Percentiles rank a stretch among this genome's conserved stretches.
Evolutionary conservation across 164 flowering plant genomes (phyloP).

Genomic region (Magnolia changhungtana): DNA sequence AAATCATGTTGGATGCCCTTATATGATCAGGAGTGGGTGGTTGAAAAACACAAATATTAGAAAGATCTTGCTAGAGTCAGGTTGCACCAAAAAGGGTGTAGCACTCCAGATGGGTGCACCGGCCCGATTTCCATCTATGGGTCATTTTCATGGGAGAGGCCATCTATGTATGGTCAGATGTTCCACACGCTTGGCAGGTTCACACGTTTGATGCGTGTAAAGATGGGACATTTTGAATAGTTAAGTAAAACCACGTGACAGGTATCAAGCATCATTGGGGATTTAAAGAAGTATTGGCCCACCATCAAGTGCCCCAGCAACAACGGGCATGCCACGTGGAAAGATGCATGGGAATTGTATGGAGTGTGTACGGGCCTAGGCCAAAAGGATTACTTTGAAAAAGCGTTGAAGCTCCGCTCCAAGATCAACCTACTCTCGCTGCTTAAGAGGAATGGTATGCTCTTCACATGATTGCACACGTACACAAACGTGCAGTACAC

Average conservation of each 20-base stretch:
- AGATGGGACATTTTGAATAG: no score
- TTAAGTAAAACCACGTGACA: background rate
- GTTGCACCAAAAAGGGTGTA: no score
- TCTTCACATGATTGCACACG: background rate
- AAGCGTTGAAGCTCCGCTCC: background rate
- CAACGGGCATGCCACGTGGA: conserved; percentile 2
- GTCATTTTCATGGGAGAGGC: background rate
- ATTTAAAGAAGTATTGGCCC: background rate
- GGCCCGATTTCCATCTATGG: background rate
- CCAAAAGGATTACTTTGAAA: background rate
- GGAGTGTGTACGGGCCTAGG: background rate
- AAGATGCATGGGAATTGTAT: background rate
- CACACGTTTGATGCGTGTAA: background rate
- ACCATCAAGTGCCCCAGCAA: conserved; percentile 2
- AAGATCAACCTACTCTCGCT: background rate
- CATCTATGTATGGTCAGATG: background rate
- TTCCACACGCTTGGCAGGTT: background rate
- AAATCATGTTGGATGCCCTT: no score
- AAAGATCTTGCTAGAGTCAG: no score
- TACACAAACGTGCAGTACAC: no score
- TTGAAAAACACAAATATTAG: no score
- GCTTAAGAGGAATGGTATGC: background rate
- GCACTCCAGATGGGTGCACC: no score
- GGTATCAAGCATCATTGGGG: background rate
- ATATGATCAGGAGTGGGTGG: no score